phyloP scores from a whole-genome alignment of 2,329 filamentous ascomycete genomes.

The Ascochyta viciae-villosae region DNA sequence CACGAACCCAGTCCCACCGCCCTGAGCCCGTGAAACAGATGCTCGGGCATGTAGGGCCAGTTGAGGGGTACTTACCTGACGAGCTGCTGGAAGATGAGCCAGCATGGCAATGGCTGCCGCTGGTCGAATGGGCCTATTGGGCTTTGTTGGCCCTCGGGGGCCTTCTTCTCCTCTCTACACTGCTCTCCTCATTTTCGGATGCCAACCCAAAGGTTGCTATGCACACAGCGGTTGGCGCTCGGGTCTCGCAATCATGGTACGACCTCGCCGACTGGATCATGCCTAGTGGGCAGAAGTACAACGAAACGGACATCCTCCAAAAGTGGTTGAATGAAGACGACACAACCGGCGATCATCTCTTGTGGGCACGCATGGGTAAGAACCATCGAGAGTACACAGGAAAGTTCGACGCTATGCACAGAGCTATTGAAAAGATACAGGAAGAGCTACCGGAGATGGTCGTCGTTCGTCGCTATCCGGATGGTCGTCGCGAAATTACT shows the following conservation, averaged over 20 bases:
- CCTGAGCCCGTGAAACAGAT: conserved; percentile 26
- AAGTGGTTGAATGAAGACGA: conserved; percentile 6
- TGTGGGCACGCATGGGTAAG: conserved; percentile 29
- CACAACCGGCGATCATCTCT: conserved; percentile 20
- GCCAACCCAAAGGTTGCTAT: conserved; percentile 14
- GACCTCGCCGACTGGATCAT: conserved; percentile 24
- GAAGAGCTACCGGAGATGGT: conserved; percentile 62
- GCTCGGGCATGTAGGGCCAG: conserved; percentile 26
- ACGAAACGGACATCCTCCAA: conserved; percentile 3
- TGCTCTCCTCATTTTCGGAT: conserved; percentile 8
- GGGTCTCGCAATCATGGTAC: conserved; percentile 25
- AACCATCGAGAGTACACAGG: conserved; percentile 20
- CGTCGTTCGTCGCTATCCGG: conserved; percentile 60
- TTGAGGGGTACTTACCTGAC: background rate
- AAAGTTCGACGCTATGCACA: conserved; percentile 19
- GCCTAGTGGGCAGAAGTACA: conserved; percentile 14
- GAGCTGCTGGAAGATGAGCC: conserved; percentile 19
- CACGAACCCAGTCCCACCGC: conserved; percentile 15
- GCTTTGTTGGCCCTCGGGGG: conserved; percentile 4
- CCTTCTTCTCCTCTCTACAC: conserved; percentile 1
- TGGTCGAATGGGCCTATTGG: conserved; percentile 20
- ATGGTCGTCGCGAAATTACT: conserved; percentile 63
- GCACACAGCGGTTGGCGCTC: conserved; percentile 19
- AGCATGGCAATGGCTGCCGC: conserved; percentile 24
- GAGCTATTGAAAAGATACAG: conserved; percentile 26